Evolutionary conservation across 169 alveolate genomes (phyloP), one percentile per base, ranked within the genome.

Genomic region (Eimeria zaria): DNA sequence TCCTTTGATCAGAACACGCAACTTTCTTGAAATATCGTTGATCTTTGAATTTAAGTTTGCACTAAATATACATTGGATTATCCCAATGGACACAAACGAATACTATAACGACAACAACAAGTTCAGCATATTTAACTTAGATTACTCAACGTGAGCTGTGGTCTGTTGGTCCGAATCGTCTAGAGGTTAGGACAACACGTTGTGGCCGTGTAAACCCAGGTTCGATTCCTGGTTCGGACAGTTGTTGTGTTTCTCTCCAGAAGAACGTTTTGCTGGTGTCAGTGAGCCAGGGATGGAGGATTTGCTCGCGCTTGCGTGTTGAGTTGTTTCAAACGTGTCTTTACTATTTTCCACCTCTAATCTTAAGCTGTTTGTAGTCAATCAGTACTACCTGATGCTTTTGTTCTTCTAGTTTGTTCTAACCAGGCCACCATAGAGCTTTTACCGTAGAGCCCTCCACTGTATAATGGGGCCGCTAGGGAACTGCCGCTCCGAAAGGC

Each of bases 141-240:
- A 41, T n/a, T 4, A 20, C 7, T 39, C 36, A 20, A 58, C 22
- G 11, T 30, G 24, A 7, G 51, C 16, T 7, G n/a, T 12, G 2
- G 73, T 0, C 95, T 11, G 7, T 64, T 58, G 90, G 99, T 98
- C 99, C 99, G 98, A 98, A 98, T 98, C 99, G 99, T 97, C 99
- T 98, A 98, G 99, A 95, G 99, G 99, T 98, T 98, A 98, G 99
- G 99, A 98, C 99, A 97, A 98, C 99, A 98, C 99, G 98, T 98
- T 98, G 99, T 98, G 99, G 99, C 98, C 98, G 99, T 98, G 99
- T 98, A 98, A 98, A 98, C 99, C 99, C 99, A 98, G 99, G 99
- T 98, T 98, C 99, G 99, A 98, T 96, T 98, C 99, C 99, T 98
- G 99, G 99, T 98, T 98, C 98, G 99, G 99, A 98, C 99, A 98